These are phyloP conservation scores for Eutrema yunnanense DNA, from an alignment of 345 rosid species.

Conservation along the genomic window DNA sequence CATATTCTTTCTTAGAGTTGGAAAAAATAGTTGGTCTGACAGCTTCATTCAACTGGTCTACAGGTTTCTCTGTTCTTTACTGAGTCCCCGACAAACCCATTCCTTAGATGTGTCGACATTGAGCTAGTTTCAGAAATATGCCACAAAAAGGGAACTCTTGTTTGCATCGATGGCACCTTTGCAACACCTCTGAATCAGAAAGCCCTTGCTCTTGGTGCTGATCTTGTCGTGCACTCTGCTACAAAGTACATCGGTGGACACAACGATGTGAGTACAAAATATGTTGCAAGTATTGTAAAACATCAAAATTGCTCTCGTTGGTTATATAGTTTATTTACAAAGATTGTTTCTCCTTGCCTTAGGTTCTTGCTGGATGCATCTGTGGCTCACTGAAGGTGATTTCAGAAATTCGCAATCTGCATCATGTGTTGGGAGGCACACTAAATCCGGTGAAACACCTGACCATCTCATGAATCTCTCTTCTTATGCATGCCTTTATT, in stretches of 20 bases:
- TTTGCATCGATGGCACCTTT: conserved; percentile 98
- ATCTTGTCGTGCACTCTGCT: conserved; percentile 87
- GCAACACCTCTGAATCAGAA: conserved; percentile 98
- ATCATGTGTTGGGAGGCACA: conserved; percentile 88
- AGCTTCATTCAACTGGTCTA: neutral
- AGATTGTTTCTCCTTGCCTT: conserved; percentile 10
- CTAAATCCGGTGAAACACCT: conserved; percentile 68
- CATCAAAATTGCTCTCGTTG: neutral
- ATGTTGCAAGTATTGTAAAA: neutral
- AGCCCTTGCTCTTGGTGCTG: conserved; percentile 93
- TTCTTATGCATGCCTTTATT: neutral
- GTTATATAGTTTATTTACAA: neutral
- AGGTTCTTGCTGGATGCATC: conserved; percentile 96
- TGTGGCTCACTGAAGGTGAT: conserved; percentile 74
- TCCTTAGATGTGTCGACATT: conserved; percentile 91
- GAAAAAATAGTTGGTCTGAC: neutral
- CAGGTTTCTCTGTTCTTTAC: conserved; percentile 96
- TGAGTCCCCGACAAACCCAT: conserved; percentile 95
- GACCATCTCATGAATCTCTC: neutral
- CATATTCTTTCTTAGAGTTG: neutral
- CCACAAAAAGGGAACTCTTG: conserved; percentile 81
- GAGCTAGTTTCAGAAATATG: conserved; percentile 80
- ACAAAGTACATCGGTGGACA: conserved; percentile 95
- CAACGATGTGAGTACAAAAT: conserved; percentile 63
- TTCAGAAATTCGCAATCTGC: conserved; percentile 76